These are phyloP conservation scores for Picea sitchensis DNA, from an alignment of 75 land plant genomes.

Conservation along the genomic window DNA sequence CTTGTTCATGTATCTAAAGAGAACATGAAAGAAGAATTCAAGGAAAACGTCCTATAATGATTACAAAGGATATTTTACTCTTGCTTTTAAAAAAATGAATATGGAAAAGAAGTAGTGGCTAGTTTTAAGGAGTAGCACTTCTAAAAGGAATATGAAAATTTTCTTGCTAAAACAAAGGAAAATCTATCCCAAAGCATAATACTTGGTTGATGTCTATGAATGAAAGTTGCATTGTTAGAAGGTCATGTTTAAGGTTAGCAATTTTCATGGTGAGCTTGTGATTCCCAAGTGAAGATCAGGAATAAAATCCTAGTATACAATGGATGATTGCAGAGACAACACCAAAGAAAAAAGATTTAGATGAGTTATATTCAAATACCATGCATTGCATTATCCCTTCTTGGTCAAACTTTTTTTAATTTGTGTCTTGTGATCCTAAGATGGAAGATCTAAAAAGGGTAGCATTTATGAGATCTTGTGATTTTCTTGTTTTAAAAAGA, in stretches of 20 bases:
- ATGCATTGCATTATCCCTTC: not conserved
- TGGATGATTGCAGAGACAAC: slow-evolving; percentile 18
- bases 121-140: not conserved
- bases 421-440: slow-evolving; percentile 1
- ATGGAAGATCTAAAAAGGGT: not conserved
- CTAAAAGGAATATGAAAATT: not conserved
- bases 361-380: not conserved
- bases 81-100: not conserved
- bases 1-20: not conserved
- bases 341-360: slow-evolving; percentile 24
- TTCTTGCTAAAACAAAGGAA: not conserved
- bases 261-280: not conserved
- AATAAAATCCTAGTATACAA: not conserved
- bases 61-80: not conserved
- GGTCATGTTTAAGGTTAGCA: not conserved
- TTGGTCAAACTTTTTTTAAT: not conserved
- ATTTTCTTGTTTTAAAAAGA: slow-evolving; percentile 11
- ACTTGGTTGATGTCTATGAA: not conserved
- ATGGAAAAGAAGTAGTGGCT: too few species aligned
- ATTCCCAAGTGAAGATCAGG: not conserved
- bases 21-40: not conserved
- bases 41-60: not conserved
- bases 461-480: slow-evolving; percentile 20
- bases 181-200: not conserved
- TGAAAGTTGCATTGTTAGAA: not conserved